Conservation (phyloP, 75 land plant species). For the Sequoiadendron giganteum region DNA sequence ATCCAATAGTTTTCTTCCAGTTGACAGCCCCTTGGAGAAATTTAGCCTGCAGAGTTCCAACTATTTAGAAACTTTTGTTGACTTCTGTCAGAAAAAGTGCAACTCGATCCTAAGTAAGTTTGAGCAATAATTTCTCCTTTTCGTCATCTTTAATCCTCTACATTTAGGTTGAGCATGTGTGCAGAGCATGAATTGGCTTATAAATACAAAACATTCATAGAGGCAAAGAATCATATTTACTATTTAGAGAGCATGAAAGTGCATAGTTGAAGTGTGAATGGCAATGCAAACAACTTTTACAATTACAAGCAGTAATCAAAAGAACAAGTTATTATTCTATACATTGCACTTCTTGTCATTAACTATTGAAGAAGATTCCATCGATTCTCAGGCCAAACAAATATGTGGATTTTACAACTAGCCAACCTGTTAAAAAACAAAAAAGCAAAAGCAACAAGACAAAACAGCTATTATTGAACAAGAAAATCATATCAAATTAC, state of each 20-base stretch:
- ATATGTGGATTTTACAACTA: neutral
- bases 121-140: neutral
- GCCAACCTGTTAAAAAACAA: neutral
- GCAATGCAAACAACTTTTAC: too few relatives aligned
- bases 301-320: neutral
- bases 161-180: neutral
- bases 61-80: neutral
- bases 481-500: too few relatives aligned
- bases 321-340: neutral
- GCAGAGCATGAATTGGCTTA: neutral
- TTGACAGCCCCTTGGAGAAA: constrained; percentile 80
- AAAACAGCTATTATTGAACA: too few relatives aligned
- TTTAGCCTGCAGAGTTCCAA: constrained; percentile 49
- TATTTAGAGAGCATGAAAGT: too few relatives aligned
- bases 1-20: constrained; percentile 92
- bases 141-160: neutral
- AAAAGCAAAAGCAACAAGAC: neutral
- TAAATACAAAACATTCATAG: neutral
- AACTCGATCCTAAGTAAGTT: neutral
- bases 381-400: neutral
- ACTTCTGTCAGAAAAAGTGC: neutral
- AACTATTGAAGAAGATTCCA: neutral
- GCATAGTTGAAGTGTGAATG: too few relatives aligned
- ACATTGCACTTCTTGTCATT: neutral
- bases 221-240: neutral